These are phyloP conservation scores for Hypoxylon sp. DNA, from an alignment of 2,329 filamentous ascomycete species.

Conservation along the genomic window DNA sequence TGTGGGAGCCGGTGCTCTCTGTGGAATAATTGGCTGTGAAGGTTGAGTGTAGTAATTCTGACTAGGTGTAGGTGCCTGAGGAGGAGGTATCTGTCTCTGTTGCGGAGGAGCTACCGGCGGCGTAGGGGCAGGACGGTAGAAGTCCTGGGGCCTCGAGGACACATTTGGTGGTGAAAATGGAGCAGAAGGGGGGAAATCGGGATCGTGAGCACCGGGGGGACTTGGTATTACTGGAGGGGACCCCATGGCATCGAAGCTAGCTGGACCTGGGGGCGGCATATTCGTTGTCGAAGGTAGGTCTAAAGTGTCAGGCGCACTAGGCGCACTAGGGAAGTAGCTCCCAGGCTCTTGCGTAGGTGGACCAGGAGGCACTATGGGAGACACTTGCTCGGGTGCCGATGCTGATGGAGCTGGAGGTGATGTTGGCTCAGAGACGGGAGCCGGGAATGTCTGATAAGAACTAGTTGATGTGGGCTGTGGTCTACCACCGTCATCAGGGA, in stretches of 20 bases:
- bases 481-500: slow-evolving; percentile 59
- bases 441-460: slow-evolving; percentile 50
- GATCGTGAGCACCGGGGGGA: slow-evolving; percentile 45
- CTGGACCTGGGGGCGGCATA: slow-evolving; percentile 50
- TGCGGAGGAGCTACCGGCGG: slow-evolving; percentile 45
- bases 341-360: slow-evolving; percentile 47
- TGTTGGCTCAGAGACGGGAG: slow-evolving; percentile 56
- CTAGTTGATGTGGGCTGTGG: slow-evolving; percentile 36
- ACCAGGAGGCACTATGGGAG: slow-evolving; percentile 51
- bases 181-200: slow-evolving; percentile 48
- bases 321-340: slow-evolving; percentile 49
- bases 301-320: slow-evolving; percentile 43
- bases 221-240: slow-evolving; percentile 48
- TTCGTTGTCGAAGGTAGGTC: slow-evolving; percentile 50
- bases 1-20: slow-evolving; percentile 36
- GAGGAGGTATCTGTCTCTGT: slow-evolving; percentile 39
- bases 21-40: slow-evolving; percentile 45
- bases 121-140: slow-evolving; percentile 51
- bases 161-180: slow-evolving; percentile 51
- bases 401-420: slow-evolving; percentile 50
- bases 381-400: slow-evolving; percentile 51
- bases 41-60: slow-evolving; percentile 44
- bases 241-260: slow-evolving; percentile 42
- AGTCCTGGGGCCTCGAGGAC: slow-evolving; percentile 52
- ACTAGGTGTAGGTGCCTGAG: slow-evolving; percentile 46